phyloP scores from a whole-genome alignment of 1,139 yeast genomes.

The Zygoascus sp. region DNA sequence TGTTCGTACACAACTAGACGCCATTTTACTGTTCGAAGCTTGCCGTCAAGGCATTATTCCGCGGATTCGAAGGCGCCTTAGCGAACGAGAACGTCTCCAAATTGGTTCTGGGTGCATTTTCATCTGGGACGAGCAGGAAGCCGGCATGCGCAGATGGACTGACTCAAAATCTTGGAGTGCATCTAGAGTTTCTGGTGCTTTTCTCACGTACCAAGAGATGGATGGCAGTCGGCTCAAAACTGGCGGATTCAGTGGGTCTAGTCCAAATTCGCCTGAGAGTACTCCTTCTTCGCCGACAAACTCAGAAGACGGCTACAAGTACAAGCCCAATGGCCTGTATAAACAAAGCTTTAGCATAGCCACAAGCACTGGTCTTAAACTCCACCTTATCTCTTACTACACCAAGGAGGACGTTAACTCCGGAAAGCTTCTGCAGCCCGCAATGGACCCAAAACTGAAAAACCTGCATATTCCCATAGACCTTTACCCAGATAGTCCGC shows the following conservation, averaged over 20 bases:
- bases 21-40: conserved; percentile 62
- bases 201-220: conserved; percentile 61
- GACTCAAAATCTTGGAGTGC: conserved; percentile 71
- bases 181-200: conserved; percentile 61
- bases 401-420: conserved; percentile 33
- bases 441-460: conserved; percentile 38
- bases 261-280: neutral
- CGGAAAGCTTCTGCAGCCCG: conserved; percentile 38
- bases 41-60: conserved; percentile 55
- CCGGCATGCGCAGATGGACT: conserved; percentile 75
- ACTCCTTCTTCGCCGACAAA: neutral
- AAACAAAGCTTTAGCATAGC: conserved; percentile 56
- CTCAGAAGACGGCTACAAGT: conserved; percentile 32
- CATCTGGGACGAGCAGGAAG: conserved; percentile 66
- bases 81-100: conserved; percentile 50
- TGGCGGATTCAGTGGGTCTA: neutral
- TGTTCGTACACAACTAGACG: conserved; percentile 55
- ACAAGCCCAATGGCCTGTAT: conserved; percentile 48
- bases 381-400: conserved; percentile 54
- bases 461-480: conserved; percentile 36
- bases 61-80: conserved; percentile 53
- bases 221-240: neutral
- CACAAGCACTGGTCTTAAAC: conserved; percentile 46
- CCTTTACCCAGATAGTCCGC: conserved; percentile 37
- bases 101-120: conserved; percentile 58